phyloP scores from a whole-genome alignment of 257 asterid species.

The Petunia axillaris region DNA sequence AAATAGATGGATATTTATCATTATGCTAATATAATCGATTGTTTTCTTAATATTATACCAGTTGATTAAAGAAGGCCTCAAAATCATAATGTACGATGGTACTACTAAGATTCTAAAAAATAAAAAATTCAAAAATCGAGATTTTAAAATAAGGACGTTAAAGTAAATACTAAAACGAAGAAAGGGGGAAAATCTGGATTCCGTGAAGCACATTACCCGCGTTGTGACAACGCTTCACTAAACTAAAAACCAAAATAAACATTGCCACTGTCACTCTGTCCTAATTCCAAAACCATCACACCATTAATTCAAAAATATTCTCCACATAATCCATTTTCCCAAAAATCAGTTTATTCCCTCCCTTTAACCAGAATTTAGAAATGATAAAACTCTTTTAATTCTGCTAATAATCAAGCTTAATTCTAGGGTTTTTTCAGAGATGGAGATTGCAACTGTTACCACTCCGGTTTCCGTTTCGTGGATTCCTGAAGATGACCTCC shows the following conservation, averaged over 20 bases:
- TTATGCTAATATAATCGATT: no score
- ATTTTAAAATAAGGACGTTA: neutral
- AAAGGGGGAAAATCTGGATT: neutral
- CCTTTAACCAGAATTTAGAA: neutral
- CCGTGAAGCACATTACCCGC: neutral
- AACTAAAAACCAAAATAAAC: neutral
- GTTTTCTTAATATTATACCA: no score
- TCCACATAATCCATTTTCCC: neutral
- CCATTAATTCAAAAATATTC: conserved; percentile 15
- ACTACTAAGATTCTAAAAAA: neutral
- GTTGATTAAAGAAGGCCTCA: neutral
- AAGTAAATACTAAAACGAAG: neutral
- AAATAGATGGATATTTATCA: no score
- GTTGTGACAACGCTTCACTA: neutral
- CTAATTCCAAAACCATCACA: conserved; percentile 19
- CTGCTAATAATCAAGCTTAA: conserved; percentile 9
- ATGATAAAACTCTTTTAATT: neutral
- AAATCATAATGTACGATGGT: neutral
- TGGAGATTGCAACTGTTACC: conserved; percentile 54
- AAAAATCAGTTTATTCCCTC: conserved; percentile 15
- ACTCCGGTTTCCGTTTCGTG: conserved; percentile 51
- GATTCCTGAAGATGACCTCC: conserved; percentile 87
- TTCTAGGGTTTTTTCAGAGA: conserved; percentile 58
- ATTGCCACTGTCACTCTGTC: conserved; percentile 7
- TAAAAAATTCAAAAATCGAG: neutral